phyloP scores from a whole-genome alignment of 1,284 basidiomycete species.

The Stereum hirsutum region DNA sequence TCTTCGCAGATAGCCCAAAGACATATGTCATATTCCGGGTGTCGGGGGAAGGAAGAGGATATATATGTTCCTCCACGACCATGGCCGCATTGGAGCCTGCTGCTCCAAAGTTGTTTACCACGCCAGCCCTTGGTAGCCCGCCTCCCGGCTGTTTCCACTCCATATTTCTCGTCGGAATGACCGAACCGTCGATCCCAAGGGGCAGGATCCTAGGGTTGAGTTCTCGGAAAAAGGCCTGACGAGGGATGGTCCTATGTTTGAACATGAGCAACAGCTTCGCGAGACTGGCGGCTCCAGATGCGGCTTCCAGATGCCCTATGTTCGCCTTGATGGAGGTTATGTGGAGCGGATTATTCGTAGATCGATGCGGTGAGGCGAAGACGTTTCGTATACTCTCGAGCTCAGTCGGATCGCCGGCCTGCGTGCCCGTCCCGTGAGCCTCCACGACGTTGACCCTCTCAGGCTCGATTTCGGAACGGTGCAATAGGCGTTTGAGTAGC shows the following conservation, averaged over 20 bases:
- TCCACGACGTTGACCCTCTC: conserved; percentile 51
- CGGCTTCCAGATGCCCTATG: conserved; percentile 67
- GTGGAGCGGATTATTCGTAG: conserved; percentile 41
- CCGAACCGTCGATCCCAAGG: conserved; percentile 36
- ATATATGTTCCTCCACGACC: conserved; percentile 43
- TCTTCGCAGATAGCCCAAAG: conserved; percentile 56
- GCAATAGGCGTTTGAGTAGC: conserved; percentile 42
- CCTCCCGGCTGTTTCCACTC: conserved; percentile 30
- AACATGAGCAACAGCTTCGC: conserved; percentile 68
- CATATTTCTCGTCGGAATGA: conserved; percentile 32
- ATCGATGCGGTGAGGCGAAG: conserved; percentile 33
- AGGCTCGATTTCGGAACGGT: conserved; percentile 34
- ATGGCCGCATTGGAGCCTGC: conserved; percentile 61
- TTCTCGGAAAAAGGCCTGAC: conserved; percentile 44
- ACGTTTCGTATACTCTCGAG: conserved; percentile 52
- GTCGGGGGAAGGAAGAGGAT: not conserved
- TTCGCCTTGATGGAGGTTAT: conserved; percentile 64
- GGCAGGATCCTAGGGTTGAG: conserved; percentile 48
- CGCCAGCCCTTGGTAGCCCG: conserved; percentile 34
- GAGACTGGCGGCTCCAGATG: conserved; percentile 63
- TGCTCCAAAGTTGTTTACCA: conserved; percentile 72
- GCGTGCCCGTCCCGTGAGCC: conserved; percentile 63
- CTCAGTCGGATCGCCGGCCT: conserved; percentile 60
- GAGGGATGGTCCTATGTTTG: conserved; percentile 42
- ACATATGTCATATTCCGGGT: conserved; percentile 19